Conservation (phyloP, 2,329 filamentous ascomycete genomes). For the Sporothrix dimorphospora region DNA sequence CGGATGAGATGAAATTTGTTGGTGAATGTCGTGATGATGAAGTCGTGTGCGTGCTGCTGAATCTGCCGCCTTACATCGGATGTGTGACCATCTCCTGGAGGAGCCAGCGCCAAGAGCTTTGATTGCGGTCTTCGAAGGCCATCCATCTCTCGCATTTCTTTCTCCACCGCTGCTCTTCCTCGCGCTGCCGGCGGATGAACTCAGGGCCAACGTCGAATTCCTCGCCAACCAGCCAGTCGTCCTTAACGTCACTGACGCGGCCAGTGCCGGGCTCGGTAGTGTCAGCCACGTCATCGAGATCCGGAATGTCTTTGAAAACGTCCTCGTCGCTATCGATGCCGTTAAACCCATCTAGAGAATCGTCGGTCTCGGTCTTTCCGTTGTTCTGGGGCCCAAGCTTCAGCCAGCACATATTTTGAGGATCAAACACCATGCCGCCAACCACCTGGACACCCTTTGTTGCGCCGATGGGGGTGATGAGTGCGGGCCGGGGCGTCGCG, state of each 20-base stretch:
- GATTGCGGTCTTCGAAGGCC: conserved; percentile 57
- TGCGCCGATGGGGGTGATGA: conserved; percentile 88
- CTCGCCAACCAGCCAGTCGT: conserved; percentile 87
- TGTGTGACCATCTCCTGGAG: conserved; percentile 61
- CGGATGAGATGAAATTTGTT: neutral
- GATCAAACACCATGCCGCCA: conserved; percentile 98
- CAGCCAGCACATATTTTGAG: conserved; percentile 96
- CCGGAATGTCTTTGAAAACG: conserved; percentile 92
- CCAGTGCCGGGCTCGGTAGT: conserved; percentile 54
- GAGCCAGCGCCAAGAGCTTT: conserved; percentile 76
- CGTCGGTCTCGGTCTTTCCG: conserved; percentile 52
- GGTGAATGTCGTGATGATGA: neutral
- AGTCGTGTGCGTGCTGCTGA: neutral
- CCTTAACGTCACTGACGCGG: conserved; percentile 64
- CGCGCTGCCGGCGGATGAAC: conserved; percentile 84
- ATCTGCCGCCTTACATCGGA: conserved; percentile 26
- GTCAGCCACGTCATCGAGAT: conserved; percentile 73
- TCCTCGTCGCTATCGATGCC: conserved; percentile 86
- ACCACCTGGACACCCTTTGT: conserved; percentile 90
- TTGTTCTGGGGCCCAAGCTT: conserved; percentile 64
- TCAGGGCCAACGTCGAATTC: conserved; percentile 97
- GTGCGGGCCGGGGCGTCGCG: conserved; percentile 67
- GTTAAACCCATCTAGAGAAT: conserved; percentile 66
- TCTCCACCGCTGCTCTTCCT: conserved; percentile 90
- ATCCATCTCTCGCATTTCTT: conserved; percentile 89